Percentiles rank a stretch among this genome's conserved stretches.
Evolutionary conservation across 1,284 basidiomycete species (phyloP).

Genomic region (Ceratobasidium theobromae): DNA sequence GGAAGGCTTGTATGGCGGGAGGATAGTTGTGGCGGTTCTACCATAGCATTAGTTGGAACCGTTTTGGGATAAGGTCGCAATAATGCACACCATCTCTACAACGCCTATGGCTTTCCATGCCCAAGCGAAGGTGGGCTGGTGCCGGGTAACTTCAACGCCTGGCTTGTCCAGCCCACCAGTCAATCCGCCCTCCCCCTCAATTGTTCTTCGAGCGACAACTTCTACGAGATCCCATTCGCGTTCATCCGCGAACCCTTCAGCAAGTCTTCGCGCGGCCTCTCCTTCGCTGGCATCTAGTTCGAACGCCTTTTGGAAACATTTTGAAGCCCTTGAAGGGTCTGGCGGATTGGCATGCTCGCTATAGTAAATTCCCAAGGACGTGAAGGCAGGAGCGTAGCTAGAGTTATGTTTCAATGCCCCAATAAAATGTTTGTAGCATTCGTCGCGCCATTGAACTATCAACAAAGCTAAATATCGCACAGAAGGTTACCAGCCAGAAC

Average conservation of each 20-base stretch:
- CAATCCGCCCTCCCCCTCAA: slow-evolving; percentile 87
- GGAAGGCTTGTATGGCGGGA: slow-evolving; percentile 82
- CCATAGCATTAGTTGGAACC: slow-evolving; percentile 29
- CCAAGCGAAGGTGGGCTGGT: slow-evolving; percentile 86
- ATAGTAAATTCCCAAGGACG: slow-evolving; percentile 92
- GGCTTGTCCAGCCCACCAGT: slow-evolving; percentile 57
- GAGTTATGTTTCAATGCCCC: slow-evolving; percentile 74
- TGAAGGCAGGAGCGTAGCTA: slow-evolving; percentile 88
- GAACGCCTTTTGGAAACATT: slow-evolving; percentile 98
- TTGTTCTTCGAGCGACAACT: slow-evolving; percentile 85
- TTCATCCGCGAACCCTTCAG: slow-evolving; percentile 88
- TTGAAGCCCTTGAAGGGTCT: slow-evolving; percentile 83
- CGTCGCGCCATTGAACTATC: slow-evolving; percentile 46
- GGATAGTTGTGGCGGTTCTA: slow-evolving; percentile 76
- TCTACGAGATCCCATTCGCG: slow-evolving; percentile 96
- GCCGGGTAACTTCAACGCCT: slow-evolving; percentile 48
- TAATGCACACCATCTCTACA: slow-evolving; percentile 87
- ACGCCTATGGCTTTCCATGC: slow-evolving; percentile 98
- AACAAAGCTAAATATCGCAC: not conserved
- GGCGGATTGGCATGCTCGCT: slow-evolving; percentile 67
- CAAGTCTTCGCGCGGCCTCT: slow-evolving; percentile 81
- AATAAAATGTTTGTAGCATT: slow-evolving; percentile 82
- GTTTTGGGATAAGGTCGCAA: slow-evolving; percentile 30
- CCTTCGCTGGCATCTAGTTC: slow-evolving; percentile 91
- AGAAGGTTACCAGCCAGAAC: slow-evolving; percentile 37